phyloP scores from a whole-genome alignment of 75 land plant genomes.

The Pinus albicaulis region DNA sequence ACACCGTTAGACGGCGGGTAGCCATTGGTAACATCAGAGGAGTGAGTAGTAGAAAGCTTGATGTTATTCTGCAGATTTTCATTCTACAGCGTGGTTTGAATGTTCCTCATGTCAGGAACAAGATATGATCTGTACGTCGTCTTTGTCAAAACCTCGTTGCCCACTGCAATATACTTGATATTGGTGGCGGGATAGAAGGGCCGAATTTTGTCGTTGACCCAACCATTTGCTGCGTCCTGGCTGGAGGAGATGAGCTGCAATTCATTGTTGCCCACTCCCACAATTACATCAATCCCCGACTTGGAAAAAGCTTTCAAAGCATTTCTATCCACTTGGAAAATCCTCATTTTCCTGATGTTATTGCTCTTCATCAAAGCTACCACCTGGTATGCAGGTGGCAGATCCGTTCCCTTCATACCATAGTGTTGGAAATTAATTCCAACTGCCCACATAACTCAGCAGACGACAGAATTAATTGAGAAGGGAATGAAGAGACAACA shows the following conservation, averaged over 20 bases:
- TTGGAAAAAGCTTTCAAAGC: conserved; percentile 27
- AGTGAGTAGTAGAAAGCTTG: conserved; percentile 31
- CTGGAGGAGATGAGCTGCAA: conserved; percentile 18
- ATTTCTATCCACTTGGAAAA: conserved; percentile 22
- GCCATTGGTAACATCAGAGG: not conserved
- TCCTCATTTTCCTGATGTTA: conserved; percentile 26
- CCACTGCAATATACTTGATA: conserved; percentile 55
- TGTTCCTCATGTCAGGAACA: conserved; percentile 34
- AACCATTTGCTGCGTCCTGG: conserved; percentile 15
- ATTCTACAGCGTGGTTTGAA: conserved; percentile 9
- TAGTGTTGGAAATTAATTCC: no score
- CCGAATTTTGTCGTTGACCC: conserved; percentile 25
- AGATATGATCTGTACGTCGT: conserved; percentile 8
- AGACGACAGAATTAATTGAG: no score
- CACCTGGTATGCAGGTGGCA: conserved; percentile 21
- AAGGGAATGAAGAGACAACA: no score
- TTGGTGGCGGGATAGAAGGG: conserved; percentile 36
- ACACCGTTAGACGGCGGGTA: conserved; percentile 39
- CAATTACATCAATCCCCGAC: conserved; percentile 21
- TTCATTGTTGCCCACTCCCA: conserved; percentile 26
- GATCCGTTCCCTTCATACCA: conserved; percentile 22
- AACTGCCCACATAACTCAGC: no score
- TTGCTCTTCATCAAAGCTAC: conserved; percentile 24
- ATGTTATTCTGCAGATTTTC: conserved; percentile 17
- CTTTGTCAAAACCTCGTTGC: conserved; percentile 54